Conservation (phyloP, 2,329 filamentous ascomycete genomes). For the Beauveria rudraprayagi region DNA sequence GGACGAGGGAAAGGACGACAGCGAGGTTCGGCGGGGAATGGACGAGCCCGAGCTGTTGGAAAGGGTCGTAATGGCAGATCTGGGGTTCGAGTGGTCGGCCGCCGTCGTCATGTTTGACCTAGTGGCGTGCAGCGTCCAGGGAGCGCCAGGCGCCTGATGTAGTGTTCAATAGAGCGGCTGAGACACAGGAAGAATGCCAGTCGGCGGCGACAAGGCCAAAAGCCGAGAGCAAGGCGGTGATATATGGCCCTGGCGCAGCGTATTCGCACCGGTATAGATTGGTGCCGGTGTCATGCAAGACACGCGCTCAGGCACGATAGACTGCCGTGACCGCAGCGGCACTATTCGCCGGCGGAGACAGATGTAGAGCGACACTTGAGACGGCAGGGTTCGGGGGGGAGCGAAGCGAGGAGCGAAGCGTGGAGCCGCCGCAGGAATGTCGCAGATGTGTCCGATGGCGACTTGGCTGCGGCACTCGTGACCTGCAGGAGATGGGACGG, state of each 20-base stretch:
- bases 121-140: neutral
- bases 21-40: slow-evolving; percentile 39
- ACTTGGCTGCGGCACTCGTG: neutral
- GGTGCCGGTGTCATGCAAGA: neutral
- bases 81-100: slow-evolving; percentile 35
- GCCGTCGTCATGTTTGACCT: slow-evolving; percentile 30
- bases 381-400: neutral
- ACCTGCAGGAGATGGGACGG: neutral
- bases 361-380: neutral
- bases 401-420: neutral
- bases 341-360: neutral
- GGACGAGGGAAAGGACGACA: slow-evolving; percentile 56
- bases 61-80: slow-evolving; percentile 26
- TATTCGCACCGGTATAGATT: neutral
- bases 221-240: neutral
- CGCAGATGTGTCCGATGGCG: slow-evolving; percentile 9
- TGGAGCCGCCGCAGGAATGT: slow-evolving; percentile 10
- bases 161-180: neutral
- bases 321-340: neutral
- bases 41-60: slow-evolving; percentile 23
- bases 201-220: neutral
- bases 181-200: neutral
- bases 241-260: neutral
- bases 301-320: neutral
- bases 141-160: neutral